phyloP scores from a whole-genome alignment of 371 early-diverging fungal genomes.

The Rhizopus delemar region DNA sequence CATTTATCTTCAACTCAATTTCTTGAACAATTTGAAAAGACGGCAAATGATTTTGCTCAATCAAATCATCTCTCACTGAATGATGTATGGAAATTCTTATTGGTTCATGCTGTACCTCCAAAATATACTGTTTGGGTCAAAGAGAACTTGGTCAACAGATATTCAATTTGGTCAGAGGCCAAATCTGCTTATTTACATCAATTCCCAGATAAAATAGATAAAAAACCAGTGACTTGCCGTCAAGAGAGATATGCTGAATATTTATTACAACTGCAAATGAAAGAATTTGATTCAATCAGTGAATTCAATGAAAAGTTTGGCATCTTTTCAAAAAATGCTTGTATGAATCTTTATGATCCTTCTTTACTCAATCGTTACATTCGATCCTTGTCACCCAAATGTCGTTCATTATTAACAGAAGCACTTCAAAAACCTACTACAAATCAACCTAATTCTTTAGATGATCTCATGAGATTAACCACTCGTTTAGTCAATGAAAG shows the following conservation, averaged over 20 bases:
- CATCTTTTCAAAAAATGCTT: slow-evolving; percentile 1
- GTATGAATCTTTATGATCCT: slow-evolving; percentile 2
- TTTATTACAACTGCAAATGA: slow-evolving; percentile 8
- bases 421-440: neutral
- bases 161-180: neutral
- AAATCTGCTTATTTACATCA: neutral
- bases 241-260: slow-evolving; percentile 7
- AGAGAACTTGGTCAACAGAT: neutral
- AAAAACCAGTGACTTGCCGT: neutral
- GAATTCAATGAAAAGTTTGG: slow-evolving; percentile 8
- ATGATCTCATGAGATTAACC: neutral
- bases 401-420: neutral
- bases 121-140: slow-evolving; percentile 3
- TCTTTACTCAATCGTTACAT: slow-evolving; percentile 5
- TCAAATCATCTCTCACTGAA: neutral
- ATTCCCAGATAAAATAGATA: neutral
- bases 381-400: neutral
- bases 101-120: slow-evolving; percentile 9
- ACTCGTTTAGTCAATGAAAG: neutral
- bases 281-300: slow-evolving; percentile 3
- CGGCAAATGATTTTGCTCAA: neutral
- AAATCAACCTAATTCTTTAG: neutral
- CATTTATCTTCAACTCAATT: neutral
- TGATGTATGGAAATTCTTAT: slow-evolving; percentile 6
- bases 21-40: slow-evolving; percentile 9